Evolutionary conservation across 106 monocot species (phyloP), one percentile per base, ranked within the genome.

Genomic region (Agapanthus africanus): DNA sequence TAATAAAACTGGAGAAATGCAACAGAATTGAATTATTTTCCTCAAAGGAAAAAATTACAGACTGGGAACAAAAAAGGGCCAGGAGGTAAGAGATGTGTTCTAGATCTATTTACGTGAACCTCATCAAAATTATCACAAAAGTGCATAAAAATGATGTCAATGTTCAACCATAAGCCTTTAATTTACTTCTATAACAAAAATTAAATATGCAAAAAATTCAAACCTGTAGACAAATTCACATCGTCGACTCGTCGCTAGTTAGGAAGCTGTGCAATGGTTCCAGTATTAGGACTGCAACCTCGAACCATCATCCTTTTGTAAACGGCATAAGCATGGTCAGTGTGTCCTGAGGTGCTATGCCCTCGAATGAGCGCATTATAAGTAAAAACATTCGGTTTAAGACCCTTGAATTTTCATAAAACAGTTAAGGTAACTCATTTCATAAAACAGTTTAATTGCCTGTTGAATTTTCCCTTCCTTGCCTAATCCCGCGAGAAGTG

Each of bases 381-480:
- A 23, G 97, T 99, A 60, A 90, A 99, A 18, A 99, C 89, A 83
- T 86, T 99, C 9, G 97, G 97, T 64, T 79, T 65, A n/a, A 92
- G 40, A 6, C 97, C 97, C 63, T 71, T 82, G 1, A 59, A 57
- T 63, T 77, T 99, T 80, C 47, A 92, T 92, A 68, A 71, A 73
- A 63, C 73, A 79, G 63, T 42, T 66, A 69, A 76, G 50, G 40
- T 19, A 21, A 75, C 9, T 30, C 92, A 99, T 99, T 68, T 87
- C 79, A 6, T 81, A 35, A 63, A 92, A 82, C 40, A 99, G 76
- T 5, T 83, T 38, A 64, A 75, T 67, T 14, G 75, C 79, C 69
- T 79, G 65, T 33, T 75, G 37, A n/a, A 90, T 51, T 66, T 71
- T 87, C 33, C 92, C 84, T 56, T 85, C 92, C 50, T 79, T 84